phyloP scores from a whole-genome alignment of 257 asterid genomes.

The Ligustrum vulgare region DNA sequence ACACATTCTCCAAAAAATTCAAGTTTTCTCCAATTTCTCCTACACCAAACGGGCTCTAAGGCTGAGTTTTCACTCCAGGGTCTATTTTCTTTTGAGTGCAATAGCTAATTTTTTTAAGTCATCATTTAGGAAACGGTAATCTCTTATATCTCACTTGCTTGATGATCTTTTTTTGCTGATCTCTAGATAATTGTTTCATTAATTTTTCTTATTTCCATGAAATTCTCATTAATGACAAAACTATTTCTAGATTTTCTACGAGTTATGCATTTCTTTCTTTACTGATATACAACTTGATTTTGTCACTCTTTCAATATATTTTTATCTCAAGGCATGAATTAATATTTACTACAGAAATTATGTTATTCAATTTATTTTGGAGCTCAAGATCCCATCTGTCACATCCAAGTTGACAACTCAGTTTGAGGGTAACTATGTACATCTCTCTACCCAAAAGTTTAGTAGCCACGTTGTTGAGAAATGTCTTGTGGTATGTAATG shows the following conservation, averaged over 20 bases:
- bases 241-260: background rate
- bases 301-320: background rate
- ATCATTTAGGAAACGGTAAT: background rate
- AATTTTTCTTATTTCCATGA: background rate
- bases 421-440: conserved; percentile 70
- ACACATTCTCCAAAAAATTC: no score
- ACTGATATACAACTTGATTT: background rate
- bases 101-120: background rate
- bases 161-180: background rate
- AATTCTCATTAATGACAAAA: background rate
- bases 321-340: background rate
- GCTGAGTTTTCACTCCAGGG: background rate
- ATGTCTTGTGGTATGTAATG: conserved; percentile 53
- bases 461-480: conserved; percentile 96
- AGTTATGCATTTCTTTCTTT: background rate
- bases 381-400: conserved; percentile 64
- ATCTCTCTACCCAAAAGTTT: conserved; percentile 79
- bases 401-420: conserved; percentile 52
- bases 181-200: background rate
- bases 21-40: no score
- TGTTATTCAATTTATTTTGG: conserved; percentile 83
- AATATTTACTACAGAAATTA: conserved; percentile 60
- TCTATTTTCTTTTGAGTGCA: background rate
- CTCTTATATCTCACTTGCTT: background rate
- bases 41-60: no score